Evolutionary conservation across 345 rosid species (phyloP).

Genomic region (Brassica incana): DNA sequence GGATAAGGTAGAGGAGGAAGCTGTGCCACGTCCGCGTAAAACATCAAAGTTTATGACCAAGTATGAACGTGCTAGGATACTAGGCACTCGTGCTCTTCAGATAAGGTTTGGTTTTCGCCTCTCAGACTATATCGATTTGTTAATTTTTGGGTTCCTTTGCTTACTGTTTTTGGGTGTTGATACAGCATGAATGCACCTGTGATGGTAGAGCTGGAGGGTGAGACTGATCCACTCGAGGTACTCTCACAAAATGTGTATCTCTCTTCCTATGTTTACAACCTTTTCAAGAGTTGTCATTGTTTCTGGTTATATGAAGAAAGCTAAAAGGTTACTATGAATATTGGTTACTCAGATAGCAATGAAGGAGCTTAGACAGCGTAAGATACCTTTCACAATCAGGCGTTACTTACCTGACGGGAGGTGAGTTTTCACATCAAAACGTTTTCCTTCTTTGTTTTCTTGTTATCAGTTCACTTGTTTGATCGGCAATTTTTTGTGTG

Average conservation of each 20-base stretch:
- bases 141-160: neutral
- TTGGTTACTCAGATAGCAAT: neutral
- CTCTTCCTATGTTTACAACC: neutral
- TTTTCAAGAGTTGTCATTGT: neutral
- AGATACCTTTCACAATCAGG: constrained; percentile 18
- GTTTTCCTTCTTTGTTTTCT: neutral
- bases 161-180: neutral
- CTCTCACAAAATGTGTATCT: neutral
- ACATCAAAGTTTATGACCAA: constrained; percentile 79
- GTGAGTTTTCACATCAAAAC: constrained; percentile 31
- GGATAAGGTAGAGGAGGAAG: constrained; percentile 51
- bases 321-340: neutral
- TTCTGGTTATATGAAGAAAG: neutral
- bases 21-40: constrained; percentile 49
- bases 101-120: constrained; percentile 50
- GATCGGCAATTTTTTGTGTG: neutral
- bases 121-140: neutral
- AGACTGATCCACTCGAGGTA: constrained; percentile 85
- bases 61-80: constrained; percentile 76
- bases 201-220: constrained; percentile 88
- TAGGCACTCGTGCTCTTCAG: constrained; percentile 81
- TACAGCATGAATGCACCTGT: constrained; percentile 89
- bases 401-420: constrained; percentile 45
- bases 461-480: neutral
- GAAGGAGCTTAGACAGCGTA: constrained; percentile 12